phyloP scores from a whole-genome alignment of 2,329 filamentous ascomycete species.

The Pseudogymnoascus sp. region DNA sequence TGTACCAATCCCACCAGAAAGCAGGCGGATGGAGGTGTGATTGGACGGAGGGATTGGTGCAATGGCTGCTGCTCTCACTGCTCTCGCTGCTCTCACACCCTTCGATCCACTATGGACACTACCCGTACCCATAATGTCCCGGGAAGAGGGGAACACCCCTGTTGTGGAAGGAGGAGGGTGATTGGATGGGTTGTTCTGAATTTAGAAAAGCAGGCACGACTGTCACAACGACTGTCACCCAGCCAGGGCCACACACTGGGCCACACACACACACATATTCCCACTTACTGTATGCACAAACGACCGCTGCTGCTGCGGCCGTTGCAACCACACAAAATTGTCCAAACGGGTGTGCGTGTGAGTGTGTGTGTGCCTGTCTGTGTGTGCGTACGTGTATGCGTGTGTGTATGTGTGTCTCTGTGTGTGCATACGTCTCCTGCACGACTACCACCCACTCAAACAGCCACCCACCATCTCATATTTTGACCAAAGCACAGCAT shows the following conservation, averaged over 20 bases:
- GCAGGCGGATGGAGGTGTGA: not conserved
- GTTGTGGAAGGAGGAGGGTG: not conserved
- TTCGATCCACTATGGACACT: constrained; percentile 6
- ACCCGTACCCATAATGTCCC: constrained; percentile 5
- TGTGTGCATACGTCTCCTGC: not conserved
- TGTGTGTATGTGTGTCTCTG: not conserved
- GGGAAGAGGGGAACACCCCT: constrained; percentile 9
- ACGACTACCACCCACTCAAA: not conserved
- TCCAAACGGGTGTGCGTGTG: not conserved
- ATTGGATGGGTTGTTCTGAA: constrained; percentile 6
- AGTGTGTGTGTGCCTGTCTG: not conserved
- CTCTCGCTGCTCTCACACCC: not conserved
- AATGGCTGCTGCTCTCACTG: not conserved
- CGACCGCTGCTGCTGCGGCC: not conserved
- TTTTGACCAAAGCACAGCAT: not conserved
- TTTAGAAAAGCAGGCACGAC: constrained; percentile 8
- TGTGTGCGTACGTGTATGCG: not conserved
- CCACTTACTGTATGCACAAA: no score
- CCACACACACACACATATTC: not conserved
- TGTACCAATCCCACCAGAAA: not conserved
- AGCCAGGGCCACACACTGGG: not conserved
- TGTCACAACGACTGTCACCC: not conserved
- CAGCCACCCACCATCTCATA: not conserved
- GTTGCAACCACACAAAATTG: not conserved
- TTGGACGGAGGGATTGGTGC: not conserved